A percentile compares a stretch with the other conserved stretches of the same genome.
Conservation (phyloP, 164 flowering plant species). For the Dillenia suffruticosa region DNA sequence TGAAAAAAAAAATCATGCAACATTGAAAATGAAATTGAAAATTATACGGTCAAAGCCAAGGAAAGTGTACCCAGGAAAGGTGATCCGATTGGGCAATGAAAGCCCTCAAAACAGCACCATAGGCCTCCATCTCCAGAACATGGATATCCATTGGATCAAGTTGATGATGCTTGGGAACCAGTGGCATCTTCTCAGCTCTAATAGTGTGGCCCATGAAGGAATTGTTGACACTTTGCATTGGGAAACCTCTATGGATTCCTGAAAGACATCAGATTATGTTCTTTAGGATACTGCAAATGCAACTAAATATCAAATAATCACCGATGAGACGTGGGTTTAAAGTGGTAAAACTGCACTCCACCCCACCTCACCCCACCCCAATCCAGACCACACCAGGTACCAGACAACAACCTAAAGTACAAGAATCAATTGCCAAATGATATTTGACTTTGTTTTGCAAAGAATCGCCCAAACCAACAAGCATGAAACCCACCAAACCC, state of each 20-base stretch:
- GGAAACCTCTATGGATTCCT: constrained; percentile 15
- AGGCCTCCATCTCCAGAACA: constrained; percentile 30
- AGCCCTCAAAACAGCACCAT: constrained; percentile 33
- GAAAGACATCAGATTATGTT: not conserved
- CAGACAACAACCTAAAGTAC: too few relatives aligned
- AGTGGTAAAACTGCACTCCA: too few relatives aligned
- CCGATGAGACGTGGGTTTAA: too few relatives aligned
- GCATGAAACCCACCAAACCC: too few relatives aligned
- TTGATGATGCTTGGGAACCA: constrained; percentile 6
- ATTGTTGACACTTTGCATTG: constrained; percentile 3
- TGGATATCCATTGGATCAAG: constrained; percentile 21
- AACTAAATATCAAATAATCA: too few relatives aligned
- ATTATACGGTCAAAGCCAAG: too few relatives aligned
- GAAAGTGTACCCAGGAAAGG: constrained; percentile 30
- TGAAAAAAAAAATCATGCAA: not conserved
- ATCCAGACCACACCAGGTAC: too few relatives aligned
- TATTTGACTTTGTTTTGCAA: too few relatives aligned
- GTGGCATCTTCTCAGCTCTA: constrained; percentile 3
- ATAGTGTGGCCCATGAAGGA: not conserved
- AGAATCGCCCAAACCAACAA: too few relatives aligned
- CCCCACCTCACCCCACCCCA: too few relatives aligned
- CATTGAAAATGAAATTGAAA: not conserved
- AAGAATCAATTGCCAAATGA: too few relatives aligned
- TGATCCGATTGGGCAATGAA: constrained; percentile 37
- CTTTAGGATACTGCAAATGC: too few relatives aligned